Evolutionary conservation across 164 flowering plant species (phyloP), one percentile per base, ranked within the genome.

Genomic region (Nymphaea colorata): DNA sequence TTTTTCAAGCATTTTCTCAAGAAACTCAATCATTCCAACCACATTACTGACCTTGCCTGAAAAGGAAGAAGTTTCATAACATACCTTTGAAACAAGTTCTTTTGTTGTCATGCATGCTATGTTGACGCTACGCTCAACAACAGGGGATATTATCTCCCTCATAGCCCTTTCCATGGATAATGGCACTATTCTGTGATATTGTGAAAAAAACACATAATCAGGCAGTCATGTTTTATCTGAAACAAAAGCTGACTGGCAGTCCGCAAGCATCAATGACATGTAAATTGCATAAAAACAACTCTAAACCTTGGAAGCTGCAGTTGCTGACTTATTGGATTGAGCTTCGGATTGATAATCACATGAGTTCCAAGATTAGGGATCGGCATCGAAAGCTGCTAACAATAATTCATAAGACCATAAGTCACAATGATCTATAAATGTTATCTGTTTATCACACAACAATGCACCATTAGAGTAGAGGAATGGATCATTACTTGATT

Each of bases 101-200:
- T 85, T 95, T 16, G 99, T 88, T 62, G 98, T 92, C 74, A 85
- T 95, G 75, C 84, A 81, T 51, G 99, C 96, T 67, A 95, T 95
- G 44, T 90, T 81, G 74, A 95, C 94, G 84, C 99, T 95, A 18
- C 96, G 92, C 71, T 84, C 87, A 68, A 90, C 96, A 76, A 95
- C 84, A 55, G 84, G 82, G 73, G 84, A 64, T 64, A 87, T 89
- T 11, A 92, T 83, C 71, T 95, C 98, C 59, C 87, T 90, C 76
- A 95, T 84, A 64, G 98, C 97, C 78, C 91, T 84, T 71, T 95
- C 98, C 91, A 95, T 86, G 12, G 96, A 91, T 73, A 79, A 64
- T 51, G 96, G 96, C 74, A 92, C 86, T 73, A 84, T 85, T 73
- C 99, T 95, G 91, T 60, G 69, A 71, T n/a, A 75, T 25, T 25